Percentiles rank a stretch among this genome's conserved stretches.
phyloP scores from a whole-genome alignment of 2,329 filamentous ascomycete genomes.

The Aspergillus terreus region DNA sequence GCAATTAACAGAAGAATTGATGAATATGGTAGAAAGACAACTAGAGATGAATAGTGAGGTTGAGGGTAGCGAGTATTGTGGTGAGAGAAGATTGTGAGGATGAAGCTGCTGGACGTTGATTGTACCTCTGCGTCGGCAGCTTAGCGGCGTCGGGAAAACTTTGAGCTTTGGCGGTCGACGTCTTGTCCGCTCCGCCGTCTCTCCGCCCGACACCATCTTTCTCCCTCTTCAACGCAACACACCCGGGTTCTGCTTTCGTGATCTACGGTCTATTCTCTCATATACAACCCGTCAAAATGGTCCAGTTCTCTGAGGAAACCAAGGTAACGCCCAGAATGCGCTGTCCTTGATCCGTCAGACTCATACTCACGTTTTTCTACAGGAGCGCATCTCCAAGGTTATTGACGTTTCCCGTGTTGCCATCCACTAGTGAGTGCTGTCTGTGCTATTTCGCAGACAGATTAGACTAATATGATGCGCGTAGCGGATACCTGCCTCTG shows the following conservation, averaged over 20 bases:
- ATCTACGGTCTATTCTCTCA: background rate
- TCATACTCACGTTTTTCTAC: conserved; percentile 13
- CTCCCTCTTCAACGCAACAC: background rate
- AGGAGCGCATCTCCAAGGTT: conserved; percentile 98
- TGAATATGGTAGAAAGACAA: background rate
- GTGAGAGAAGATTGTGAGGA: background rate
- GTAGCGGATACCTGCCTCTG: conserved; percentile 88
- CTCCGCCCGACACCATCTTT: conserved; percentile 7
- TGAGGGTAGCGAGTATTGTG: background rate
- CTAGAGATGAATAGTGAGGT: background rate
- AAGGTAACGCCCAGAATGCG: conserved; percentile 59
- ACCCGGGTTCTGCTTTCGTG: background rate
- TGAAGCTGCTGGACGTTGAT: background rate
- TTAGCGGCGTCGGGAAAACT: conserved; percentile 27
- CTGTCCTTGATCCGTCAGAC: background rate
- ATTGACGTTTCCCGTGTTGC: conserved; percentile 91
- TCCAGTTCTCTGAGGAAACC: conserved; percentile 87
- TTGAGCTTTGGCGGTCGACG: conserved; percentile 19
- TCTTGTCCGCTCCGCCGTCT: conserved; percentile 13
- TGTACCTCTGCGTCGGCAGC: background rate
- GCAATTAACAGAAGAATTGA: conserved; percentile 1
- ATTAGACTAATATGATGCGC: conserved; percentile 17
- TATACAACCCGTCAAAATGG: conserved; percentile 34
- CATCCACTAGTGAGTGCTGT: conserved; percentile 78
- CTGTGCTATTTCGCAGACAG: background rate